These are phyloP conservation scores for Phytophthora pseudosyringae DNA, from an alignment of 352 stramenopile species.

Conservation along the genomic window DNA sequence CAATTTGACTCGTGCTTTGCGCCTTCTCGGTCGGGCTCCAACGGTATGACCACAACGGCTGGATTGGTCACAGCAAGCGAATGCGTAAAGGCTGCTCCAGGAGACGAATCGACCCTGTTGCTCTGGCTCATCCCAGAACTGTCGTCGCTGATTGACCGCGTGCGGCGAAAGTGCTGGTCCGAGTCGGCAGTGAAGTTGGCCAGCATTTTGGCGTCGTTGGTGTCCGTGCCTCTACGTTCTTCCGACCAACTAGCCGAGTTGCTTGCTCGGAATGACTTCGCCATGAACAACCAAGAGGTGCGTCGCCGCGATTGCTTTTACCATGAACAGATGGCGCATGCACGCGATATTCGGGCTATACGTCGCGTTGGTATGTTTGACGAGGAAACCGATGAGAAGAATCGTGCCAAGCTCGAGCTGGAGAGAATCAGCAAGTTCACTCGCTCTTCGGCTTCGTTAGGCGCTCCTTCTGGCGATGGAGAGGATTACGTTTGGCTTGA, in stretches of 20 bases:
- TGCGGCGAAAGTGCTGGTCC: constrained; percentile 72
- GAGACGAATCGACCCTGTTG: constrained; percentile 79
- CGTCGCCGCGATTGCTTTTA: constrained; percentile 82
- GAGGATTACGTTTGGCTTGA: constrained; percentile 78
- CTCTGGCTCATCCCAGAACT: constrained; percentile 84
- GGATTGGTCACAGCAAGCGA: constrained; percentile 62
- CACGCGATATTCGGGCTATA: constrained; percentile 69
- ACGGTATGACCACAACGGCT: constrained; percentile 45
- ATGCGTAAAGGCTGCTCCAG: constrained; percentile 65
- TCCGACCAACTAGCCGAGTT: constrained; percentile 67
- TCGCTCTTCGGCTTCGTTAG: constrained; percentile 42
- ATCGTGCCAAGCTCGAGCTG: constrained; percentile 64
- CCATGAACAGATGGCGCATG: constrained; percentile 84
- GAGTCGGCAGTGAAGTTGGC: constrained; percentile 75
- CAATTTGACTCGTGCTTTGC: constrained; percentile 82
- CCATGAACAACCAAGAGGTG: constrained; percentile 77
- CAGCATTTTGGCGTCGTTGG: constrained; percentile 67
- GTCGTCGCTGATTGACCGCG: constrained; percentile 65
- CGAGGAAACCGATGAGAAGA: constrained; percentile 70
- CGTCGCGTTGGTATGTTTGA: constrained; percentile 61
- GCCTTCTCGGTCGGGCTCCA: constrained; percentile 52
- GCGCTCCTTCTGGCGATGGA: constrained; percentile 34
- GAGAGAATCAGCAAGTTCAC: constrained; percentile 74
- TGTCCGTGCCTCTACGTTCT: constrained; percentile 67
- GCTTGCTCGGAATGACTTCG: constrained; percentile 68